Evolutionary conservation across 441 rosid species (phyloP), one percentile per base, ranked within the genome.

Genomic region (Gossypium gossypioides): DNA sequence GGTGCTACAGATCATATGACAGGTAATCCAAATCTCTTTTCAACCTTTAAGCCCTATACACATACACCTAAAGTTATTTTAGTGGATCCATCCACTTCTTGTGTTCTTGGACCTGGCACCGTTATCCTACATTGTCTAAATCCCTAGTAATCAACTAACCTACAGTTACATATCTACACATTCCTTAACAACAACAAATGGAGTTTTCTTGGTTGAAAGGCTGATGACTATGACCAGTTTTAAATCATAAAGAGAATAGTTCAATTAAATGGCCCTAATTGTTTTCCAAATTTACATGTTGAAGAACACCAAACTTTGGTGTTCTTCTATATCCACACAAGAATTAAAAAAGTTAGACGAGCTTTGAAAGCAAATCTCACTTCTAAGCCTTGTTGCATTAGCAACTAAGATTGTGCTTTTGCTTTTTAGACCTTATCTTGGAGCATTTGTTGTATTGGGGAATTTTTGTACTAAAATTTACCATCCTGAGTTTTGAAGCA

Each of bases 201-300:
- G n/a, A 65, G 6, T 65, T 32, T 44, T 22, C 54, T 42, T 44
- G 32, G 54, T 65, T n/a, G 69, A 65, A 44, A 32, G 69, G 55
- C 21, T n/a, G 12, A 13, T n/a, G 37, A 44, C n/a, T 12, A 24
- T 66, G 40, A 13, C 40, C 18, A 25, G 9, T 66, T 66, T 46
- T 46, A 24, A 37, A 46, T 21, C 42, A 27, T 59, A 59, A n/a
- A 27, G 40, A 27, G 42, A 42, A 42, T 6, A 64, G 13, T 64
- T 64, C 69, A 42, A 21, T 37, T 64, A 21, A 64, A 64, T 22
- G 37, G 34, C 16, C 32, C 25, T 46, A 4, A 24, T 34, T 12
- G 32, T 40, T 10, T 63, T 19, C 34, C 32, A 5, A 18, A 22
- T 42, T 42, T 21, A 42, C 69, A 65, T 12, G 34, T 9, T 8